Conservation (phyloP, 768 basidiomycete genomes). For the Sporobolomyces pararoseus region DNA sequence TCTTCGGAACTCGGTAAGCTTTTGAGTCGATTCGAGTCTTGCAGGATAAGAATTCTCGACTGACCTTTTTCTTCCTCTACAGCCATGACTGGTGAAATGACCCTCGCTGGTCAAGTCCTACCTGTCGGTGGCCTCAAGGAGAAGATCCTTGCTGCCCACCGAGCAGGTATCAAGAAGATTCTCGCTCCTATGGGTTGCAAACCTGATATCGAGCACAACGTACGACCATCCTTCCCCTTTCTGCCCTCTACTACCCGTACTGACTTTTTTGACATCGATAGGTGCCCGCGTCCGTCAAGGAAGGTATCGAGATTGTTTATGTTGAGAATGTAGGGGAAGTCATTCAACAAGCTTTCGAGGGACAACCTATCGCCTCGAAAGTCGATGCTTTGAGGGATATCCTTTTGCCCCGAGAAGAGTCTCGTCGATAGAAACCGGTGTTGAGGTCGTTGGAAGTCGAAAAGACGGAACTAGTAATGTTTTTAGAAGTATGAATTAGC, state of each 20-base stretch:
- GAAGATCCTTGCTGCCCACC: conserved; percentile 92
- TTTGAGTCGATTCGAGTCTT: background rate
- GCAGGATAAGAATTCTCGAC: background rate
- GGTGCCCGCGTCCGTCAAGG: conserved; percentile 81
- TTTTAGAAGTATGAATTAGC: too few species aligned
- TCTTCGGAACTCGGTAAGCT: conserved; percentile 59
- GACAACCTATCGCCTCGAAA: conserved; percentile 18
- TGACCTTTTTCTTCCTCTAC: background rate
- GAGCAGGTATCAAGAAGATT: conserved; percentile 91
- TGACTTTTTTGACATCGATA: background rate
- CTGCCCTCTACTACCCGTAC: background rate
- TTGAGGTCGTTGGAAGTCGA: too few species aligned
- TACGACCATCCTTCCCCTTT: conserved; percentile 47
- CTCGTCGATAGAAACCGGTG: conserved; percentile 4
- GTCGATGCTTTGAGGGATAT: conserved; percentile 21
- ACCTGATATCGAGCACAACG: conserved; percentile 95
- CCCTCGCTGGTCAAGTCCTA: conserved; percentile 89
- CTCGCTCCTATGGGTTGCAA: conserved; percentile 81
- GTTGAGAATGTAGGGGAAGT: conserved; percentile 91
- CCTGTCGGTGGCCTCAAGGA: conserved; percentile 90
- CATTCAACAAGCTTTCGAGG: conserved; percentile 71
- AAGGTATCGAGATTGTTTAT: conserved; percentile 89
- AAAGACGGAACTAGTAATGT: too few species aligned
- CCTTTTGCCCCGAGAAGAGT: conserved; percentile 28
- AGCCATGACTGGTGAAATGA: conserved; percentile 99